These are phyloP conservation scores for Tranzscheliella williamsii DNA, from an alignment of 1,284 basidiomycete species.

Conservation along the genomic window DNA sequence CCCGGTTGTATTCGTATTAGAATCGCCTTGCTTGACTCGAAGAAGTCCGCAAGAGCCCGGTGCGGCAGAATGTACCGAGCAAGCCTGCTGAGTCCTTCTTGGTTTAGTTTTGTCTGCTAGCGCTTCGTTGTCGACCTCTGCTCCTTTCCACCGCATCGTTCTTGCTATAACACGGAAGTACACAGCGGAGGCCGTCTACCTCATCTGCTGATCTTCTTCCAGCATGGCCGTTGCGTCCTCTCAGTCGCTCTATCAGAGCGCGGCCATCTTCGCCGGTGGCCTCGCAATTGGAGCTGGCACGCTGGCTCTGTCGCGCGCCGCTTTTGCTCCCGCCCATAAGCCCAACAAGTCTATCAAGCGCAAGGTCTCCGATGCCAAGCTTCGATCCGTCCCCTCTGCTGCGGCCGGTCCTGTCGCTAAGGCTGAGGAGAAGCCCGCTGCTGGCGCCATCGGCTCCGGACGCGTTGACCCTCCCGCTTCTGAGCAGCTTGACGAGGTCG, in stretches of 20 bases:
- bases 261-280: conserved; percentile 55
- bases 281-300: conserved; percentile 54
- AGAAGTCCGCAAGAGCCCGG: too few species aligned
- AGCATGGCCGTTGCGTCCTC: conserved; percentile 31
- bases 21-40: too few species aligned
- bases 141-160: too few species aligned
- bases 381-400: conserved; percentile 4
- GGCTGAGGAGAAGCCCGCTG: conserved; percentile 7
- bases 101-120: too few species aligned
- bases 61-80: too few species aligned
- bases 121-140: too few species aligned
- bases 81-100: too few species aligned
- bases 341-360: conserved; percentile 47
- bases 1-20: too few species aligned
- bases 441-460: conserved; percentile 10
- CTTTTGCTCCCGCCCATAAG: conserved; percentile 49
- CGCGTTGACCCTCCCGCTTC: conserved; percentile 33
- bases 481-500: conserved; percentile 44
- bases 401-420: conserved; percentile 1
- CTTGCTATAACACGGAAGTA: too few species aligned
- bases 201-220: too few species aligned
- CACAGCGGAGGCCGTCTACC: too few species aligned
- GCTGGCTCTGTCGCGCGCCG: conserved; percentile 45
- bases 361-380: conserved; percentile 42
- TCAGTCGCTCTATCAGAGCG: conserved; percentile 46